phyloP scores from a whole-genome alignment of 2,329 filamentous ascomycete genomes.

The Alternaria sp. region DNA sequence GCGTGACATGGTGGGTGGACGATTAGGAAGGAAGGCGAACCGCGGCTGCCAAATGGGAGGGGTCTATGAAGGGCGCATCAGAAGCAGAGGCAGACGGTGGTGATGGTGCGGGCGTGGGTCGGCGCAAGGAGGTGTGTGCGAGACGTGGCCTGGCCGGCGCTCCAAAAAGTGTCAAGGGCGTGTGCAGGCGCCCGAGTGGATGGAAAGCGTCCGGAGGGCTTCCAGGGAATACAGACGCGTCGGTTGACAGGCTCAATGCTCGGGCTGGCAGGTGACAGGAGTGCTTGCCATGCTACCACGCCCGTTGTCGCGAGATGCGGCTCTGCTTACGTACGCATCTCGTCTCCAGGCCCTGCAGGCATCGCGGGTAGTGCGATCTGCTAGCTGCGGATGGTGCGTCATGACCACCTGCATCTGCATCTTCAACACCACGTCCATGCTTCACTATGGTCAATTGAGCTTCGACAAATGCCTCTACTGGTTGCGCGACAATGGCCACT shows the following conservation, averaged over 20 bases:
- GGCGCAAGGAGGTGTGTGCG: constrained; percentile 35
- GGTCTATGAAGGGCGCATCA: constrained; percentile 45
- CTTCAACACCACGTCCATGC: constrained; percentile 4
- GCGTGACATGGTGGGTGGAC: constrained; percentile 62
- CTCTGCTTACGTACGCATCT: constrained; percentile 15
- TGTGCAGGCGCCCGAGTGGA: constrained; percentile 2
- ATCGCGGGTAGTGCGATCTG: constrained; percentile 1
- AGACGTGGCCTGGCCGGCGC: constrained; percentile 41
- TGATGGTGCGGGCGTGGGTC: constrained; percentile 22
- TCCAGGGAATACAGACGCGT: constrained; percentile 2
- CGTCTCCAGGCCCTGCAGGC: neutral
- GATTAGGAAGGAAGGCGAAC: constrained; percentile 31
- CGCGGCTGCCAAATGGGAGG: constrained; percentile 34
- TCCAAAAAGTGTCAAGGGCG: constrained; percentile 24
- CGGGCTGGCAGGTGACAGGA: constrained; percentile 27
- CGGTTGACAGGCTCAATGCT: constrained; percentile 12
- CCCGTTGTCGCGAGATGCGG: constrained; percentile 18
- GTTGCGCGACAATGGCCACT: constrained; percentile 36
- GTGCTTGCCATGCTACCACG: constrained; percentile 9
- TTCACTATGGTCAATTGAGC: constrained; percentile 33
- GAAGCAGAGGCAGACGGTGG: constrained; percentile 22
- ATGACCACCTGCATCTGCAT: neutral
- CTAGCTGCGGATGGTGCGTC: constrained; percentile 20
- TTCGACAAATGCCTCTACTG: constrained; percentile 39
- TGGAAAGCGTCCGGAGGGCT: constrained; percentile 1